Percentiles rank a stretch among this genome's conserved stretches.
These are phyloP conservation scores for Fulvia fulva DNA, from an alignment of 2,329 filamentous ascomycete genomes.

Conservation along the genomic window DNA sequence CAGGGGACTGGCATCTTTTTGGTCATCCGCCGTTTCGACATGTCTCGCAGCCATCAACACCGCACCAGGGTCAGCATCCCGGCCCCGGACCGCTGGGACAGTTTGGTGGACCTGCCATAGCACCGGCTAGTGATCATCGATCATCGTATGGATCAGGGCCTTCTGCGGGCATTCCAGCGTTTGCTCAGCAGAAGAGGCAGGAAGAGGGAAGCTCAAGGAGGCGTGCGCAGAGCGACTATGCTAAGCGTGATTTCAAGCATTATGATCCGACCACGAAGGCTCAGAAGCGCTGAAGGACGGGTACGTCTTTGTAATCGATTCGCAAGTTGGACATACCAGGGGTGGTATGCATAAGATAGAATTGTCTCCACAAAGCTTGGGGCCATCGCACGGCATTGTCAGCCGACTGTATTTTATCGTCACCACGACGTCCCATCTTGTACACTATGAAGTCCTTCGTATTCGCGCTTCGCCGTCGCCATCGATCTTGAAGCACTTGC, in stretches of 20 bases:
- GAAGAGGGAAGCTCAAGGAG: conserved; percentile 12
- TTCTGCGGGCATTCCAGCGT: conserved; percentile 22
- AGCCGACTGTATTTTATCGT: not conserved
- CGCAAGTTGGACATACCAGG: not conserved
- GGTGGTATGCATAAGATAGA: not conserved
- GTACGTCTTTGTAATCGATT: not conserved
- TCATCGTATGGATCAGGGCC: conserved; percentile 12
- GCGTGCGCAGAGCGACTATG: conserved; percentile 11
- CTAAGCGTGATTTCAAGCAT: conserved; percentile 1
- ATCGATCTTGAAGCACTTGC: no score
- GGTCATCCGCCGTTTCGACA: not conserved
- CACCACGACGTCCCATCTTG: not conserved
- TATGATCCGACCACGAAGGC: not conserved
- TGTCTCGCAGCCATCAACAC: conserved; percentile 5
- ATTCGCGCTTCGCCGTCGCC: no score
- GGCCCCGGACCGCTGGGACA: conserved; percentile 8
- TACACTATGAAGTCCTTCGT: not conserved
- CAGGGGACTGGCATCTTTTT: conserved; percentile 2
- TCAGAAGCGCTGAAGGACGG: not conserved
- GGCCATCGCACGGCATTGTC: not conserved
- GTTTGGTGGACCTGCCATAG: conserved; percentile 26
- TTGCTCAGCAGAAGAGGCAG: conserved; percentile 27
- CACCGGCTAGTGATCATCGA: conserved; percentile 23
- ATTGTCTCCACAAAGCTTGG: not conserved
- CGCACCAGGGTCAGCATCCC: conserved; percentile 3